Percentiles rank a stretch among this genome's conserved stretches.
Conservation (phyloP, 192 early-diverging fungal genomes). For the Endogone sp. region DNA sequence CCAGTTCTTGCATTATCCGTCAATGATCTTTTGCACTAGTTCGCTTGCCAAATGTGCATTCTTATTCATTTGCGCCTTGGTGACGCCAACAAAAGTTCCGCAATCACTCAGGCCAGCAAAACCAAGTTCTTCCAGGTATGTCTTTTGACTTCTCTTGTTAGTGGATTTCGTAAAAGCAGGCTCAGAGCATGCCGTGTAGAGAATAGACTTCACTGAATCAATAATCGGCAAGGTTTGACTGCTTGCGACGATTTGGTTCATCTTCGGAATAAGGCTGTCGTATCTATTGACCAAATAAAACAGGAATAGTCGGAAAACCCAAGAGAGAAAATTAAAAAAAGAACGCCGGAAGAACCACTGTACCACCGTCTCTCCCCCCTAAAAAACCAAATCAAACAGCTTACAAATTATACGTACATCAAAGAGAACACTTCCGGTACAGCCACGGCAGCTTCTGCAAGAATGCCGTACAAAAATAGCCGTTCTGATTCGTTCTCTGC, state of each 20-base stretch:
- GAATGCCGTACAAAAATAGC: conserved; percentile 69
- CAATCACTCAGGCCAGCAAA: background rate
- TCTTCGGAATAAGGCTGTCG: conserved; percentile 66
- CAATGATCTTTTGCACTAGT: conserved; percentile 1
- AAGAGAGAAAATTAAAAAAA: background rate
- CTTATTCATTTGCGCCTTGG: background rate
- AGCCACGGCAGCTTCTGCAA: conserved; percentile 68
- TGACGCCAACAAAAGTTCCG: background rate
- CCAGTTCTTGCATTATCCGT: background rate
- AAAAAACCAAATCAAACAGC: conserved; percentile 14
- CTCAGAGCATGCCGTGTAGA: conserved; percentile 60
- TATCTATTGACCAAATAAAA: too few relatives aligned
- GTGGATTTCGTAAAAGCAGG: conserved; percentile 28
- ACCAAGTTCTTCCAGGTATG: conserved; percentile 48
- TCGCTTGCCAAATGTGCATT: conserved; percentile 7
- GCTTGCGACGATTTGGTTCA: conserved; percentile 65
- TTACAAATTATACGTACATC: conserved; percentile 52
- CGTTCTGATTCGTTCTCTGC: conserved; percentile 71
- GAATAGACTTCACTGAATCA: conserved; percentile 68
- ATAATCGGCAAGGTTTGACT: conserved; percentile 62
- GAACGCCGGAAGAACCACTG: too few relatives aligned
- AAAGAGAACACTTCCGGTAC: conserved; percentile 71
- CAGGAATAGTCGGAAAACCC: background rate
- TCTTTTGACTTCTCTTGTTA: conserved; percentile 36
- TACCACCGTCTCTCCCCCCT: too few relatives aligned